Percentiles rank a stretch among this genome's conserved stretches.
phyloP scores from a whole-genome alignment of 495 filamentous ascomycete species.

The Cudoniella acicularis region DNA sequence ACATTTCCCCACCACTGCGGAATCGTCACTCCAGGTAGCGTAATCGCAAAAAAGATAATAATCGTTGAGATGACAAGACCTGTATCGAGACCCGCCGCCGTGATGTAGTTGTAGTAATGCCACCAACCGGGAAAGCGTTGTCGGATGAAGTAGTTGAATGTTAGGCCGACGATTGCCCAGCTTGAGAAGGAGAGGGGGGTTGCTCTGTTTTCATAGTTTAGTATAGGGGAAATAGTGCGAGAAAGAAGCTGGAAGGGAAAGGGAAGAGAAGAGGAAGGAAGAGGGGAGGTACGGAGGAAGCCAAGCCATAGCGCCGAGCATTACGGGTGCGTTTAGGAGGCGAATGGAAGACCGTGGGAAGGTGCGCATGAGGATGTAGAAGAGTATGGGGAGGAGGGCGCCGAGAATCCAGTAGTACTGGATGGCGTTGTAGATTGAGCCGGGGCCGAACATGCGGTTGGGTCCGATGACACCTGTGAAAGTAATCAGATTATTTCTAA shows the following conservation, averaged over 20 bases:
- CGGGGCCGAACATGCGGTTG: constrained; percentile 58
- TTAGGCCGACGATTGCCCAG: constrained; percentile 37
- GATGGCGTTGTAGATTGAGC: constrained; percentile 60
- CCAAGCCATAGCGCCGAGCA: constrained; percentile 60
- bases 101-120: constrained; percentile 73
- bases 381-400: constrained; percentile 49
- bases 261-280: neutral
- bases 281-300: constrained; percentile 46
- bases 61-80: constrained; percentile 44
- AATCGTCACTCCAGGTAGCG: constrained; percentile 35
- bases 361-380: constrained; percentile 34
- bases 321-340: constrained; percentile 53
- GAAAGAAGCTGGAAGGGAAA: neutral
- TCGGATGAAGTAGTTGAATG: constrained; percentile 61
- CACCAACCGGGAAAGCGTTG: constrained; percentile 60
- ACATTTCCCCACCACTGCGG: constrained; percentile 50
- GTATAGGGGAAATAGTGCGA: neutral
- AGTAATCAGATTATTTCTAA: no score
- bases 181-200: constrained; percentile 64
- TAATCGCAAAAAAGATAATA: constrained; percentile 46
- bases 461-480: constrained; percentile 68
- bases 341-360: constrained; percentile 32
- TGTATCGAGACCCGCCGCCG: constrained; percentile 61
- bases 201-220: no score
- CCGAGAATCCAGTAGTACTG: constrained; percentile 62